Evolutionary conservation across 164 flowering plant species (phyloP).

Genomic region (Warburgia ugandensis): DNA sequence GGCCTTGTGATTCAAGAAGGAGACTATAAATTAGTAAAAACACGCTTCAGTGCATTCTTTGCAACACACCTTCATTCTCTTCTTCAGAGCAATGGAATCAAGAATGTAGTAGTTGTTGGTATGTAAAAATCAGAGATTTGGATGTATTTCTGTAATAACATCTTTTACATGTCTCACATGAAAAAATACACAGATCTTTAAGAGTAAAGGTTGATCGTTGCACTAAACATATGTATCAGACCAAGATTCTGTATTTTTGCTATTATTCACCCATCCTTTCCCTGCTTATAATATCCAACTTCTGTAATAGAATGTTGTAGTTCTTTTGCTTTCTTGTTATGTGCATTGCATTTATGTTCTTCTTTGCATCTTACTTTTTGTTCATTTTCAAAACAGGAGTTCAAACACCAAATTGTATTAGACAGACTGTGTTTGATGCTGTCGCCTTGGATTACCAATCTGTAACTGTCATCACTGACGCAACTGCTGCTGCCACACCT

Average conservation of each 20-base stretch:
- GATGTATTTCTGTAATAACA: background rate
- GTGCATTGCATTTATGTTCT: background rate
- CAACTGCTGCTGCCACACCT: conserved; percentile 92
- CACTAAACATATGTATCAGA: too few species aligned
- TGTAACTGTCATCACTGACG: conserved; percentile 75
- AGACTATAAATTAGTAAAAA: conserved; percentile 88
- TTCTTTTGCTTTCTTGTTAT: background rate
- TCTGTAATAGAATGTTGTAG: background rate
- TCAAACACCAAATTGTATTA: conserved; percentile 94
- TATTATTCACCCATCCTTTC: too few species aligned
- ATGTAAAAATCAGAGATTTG: conserved; percentile 10
- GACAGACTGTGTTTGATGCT: conserved; percentile 94
- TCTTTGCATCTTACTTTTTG: background rate
- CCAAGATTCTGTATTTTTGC: too few species aligned
- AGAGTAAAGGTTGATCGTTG: too few species aligned
- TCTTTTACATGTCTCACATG: too few species aligned
- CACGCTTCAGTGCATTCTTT: conserved; percentile 92
- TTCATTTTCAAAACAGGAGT: conserved; percentile 45
- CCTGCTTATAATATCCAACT: background rate
- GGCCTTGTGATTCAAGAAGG: conserved; percentile 65
- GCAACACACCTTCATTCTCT: conserved; percentile 76
- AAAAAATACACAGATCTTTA: too few species aligned
- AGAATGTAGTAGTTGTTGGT: conserved; percentile 59
- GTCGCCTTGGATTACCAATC: conserved; percentile 75
- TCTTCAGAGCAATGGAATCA: conserved; percentile 50